Evolutionary conservation across 352 stramenopile species (phyloP).

Genomic region (Aphanomyces cochlioides): DNA sequence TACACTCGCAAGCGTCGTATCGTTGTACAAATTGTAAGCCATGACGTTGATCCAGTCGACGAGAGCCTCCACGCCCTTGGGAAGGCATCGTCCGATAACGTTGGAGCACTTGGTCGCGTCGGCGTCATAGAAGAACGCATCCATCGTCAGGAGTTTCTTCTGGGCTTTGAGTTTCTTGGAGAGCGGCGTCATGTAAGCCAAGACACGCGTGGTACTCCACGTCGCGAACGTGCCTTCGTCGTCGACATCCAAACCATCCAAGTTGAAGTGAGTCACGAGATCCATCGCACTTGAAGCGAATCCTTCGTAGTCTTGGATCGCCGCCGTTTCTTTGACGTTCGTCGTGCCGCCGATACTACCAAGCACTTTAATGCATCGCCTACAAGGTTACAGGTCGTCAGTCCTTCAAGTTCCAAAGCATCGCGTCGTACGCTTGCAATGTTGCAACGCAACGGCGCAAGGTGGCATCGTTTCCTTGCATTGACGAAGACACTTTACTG

Average conservation of each 20-base stretch:
- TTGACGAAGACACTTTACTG: slow-evolving; percentile 46
- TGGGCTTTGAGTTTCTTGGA: slow-evolving; percentile 41
- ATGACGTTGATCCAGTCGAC: slow-evolving; percentile 84
- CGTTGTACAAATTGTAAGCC: slow-evolving; percentile 71
- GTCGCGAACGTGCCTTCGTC: slow-evolving; percentile 63
- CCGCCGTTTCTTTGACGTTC: slow-evolving; percentile 62
- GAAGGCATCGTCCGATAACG: slow-evolving; percentile 51
- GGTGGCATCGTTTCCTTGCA: slow-evolving; percentile 55
- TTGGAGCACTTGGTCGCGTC: slow-evolving; percentile 10
- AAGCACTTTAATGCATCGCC: slow-evolving; percentile 58
- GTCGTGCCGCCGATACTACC: slow-evolving; percentile 66
- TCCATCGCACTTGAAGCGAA: slow-evolving; percentile 52
- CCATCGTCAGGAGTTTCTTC: slow-evolving; percentile 58
- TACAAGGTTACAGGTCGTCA: slow-evolving; percentile 11
- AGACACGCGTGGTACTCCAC: slow-evolving; percentile 48
- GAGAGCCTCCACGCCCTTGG: slow-evolving; percentile 44
- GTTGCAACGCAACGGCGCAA: slow-evolving; percentile 55
- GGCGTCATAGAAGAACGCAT: slow-evolving; percentile 64
- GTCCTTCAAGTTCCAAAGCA: neutral
- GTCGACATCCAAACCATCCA: slow-evolving; percentile 70
- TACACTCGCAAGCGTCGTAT: slow-evolving; percentile 29
- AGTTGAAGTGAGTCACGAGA: slow-evolving; percentile 59
- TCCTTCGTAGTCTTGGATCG: slow-evolving; percentile 37
- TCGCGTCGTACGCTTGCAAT: slow-evolving; percentile 38
- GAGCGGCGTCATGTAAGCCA: slow-evolving; percentile 49